These are phyloP conservation scores for Malus hybrid DNA, from an alignment of 331 rosid species.

Conservation along the genomic window DNA sequence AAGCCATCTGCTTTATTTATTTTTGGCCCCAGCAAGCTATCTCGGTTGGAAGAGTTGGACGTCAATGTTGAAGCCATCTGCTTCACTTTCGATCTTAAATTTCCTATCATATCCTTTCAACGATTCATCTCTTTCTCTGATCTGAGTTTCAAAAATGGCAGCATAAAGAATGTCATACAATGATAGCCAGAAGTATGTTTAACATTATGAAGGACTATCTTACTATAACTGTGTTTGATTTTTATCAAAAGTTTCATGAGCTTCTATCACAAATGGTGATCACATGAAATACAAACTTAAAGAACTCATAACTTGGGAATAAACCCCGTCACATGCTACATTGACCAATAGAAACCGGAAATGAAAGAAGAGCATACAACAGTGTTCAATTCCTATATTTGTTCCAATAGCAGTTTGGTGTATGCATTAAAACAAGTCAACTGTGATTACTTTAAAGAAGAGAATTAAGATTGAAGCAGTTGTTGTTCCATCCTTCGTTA, in stretches of 20 bases:
- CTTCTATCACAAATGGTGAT: neutral
- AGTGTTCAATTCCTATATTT: neutral
- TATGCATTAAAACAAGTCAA: neutral
- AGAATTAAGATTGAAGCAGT: no score
- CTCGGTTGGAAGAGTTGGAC: no score
- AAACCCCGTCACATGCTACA: neutral
- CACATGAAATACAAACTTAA: neutral
- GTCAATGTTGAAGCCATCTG: no score
- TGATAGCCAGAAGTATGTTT: constrained; percentile 3
- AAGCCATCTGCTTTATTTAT: no score
- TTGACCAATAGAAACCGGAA: neutral
- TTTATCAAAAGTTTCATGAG: neutral
- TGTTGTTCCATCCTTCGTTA: no score
- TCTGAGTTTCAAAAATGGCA: constrained; percentile 37
- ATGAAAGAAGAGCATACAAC: neutral
- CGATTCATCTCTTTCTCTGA: constrained; percentile 95
- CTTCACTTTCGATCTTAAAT: constrained; percentile 62
- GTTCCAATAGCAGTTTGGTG: neutral
- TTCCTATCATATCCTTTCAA: constrained; percentile 67
- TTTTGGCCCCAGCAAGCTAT: no score
- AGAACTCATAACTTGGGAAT: neutral
- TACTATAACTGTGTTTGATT: neutral
- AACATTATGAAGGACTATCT: neutral
- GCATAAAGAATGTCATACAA: constrained; percentile 13
- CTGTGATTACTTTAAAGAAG: constrained; percentile 20